Evolutionary conservation across 805 yeast species (phyloP), one percentile per base, ranked within the genome.

Genomic region (Phaffomyces antillensis): DNA sequence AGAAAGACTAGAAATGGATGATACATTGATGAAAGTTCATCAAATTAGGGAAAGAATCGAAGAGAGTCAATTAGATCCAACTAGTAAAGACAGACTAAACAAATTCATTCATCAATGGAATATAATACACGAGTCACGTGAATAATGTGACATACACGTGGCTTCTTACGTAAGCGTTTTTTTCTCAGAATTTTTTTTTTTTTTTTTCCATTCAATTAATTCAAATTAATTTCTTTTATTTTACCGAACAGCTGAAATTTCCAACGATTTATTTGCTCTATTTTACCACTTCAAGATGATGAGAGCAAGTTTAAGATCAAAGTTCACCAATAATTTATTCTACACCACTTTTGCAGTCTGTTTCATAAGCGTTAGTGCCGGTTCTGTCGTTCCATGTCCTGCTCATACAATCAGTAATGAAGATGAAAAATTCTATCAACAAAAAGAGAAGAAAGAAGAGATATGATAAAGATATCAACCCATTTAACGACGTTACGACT

Each of bases 291-390:
- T 8, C 38, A 36, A 41, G 33, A 54, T 23, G 37, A 70, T 76
- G 66, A 75, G 70, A 65, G 80, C 81, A 6, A 69, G 77, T 5
- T 75, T 74, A 36, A 71, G 81, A 58, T 73, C 70, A 53, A 69
- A 65, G 53, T 63, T 78, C 44, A 75, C 81, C 10, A 68, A 73
- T 50, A 73, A 75, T 40, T 55, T 79, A 47, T 79, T 78, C 63
- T 65, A 74, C 46, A 72, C 82, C 24, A 78, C 86, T 7, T 79
- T 79, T 54, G 77, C 81, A 11, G 73, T 78, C n/a, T 79, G 83
- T 38, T 76, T 79, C 39, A 56, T 66, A 20, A 66, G 72, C 3
- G 75, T 70, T 13, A 71, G 72, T 2, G 53, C 67, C 26, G 61
- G 70, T n/a, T 64, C 73, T 6, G 58, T 64, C 28, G 53, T 68